phyloP scores from a whole-genome alignment of 176 grass and related monocot genomes.

The Paspalum notatum region DNA sequence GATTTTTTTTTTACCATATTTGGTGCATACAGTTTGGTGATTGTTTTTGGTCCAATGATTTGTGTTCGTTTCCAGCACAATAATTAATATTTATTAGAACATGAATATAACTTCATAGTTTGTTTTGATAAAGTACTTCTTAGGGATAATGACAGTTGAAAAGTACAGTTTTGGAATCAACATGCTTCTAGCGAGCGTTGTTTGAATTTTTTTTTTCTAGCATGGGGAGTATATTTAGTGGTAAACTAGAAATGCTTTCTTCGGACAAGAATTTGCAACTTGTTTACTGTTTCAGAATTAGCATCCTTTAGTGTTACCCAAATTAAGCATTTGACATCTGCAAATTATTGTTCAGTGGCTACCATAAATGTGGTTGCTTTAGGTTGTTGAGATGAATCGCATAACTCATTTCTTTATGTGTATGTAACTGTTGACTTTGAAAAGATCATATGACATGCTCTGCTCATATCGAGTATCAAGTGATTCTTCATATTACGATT shows the following conservation, averaged over 20 bases:
- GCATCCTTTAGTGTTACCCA: not conserved
- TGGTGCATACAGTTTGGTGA: conserved; percentile 9
- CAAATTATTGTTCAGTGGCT: not conserved
- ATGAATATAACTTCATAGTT: conserved; percentile 2
- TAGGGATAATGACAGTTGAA: too few relatives aligned
- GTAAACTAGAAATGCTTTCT: conserved; percentile 8
- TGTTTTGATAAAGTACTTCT: too few relatives aligned
- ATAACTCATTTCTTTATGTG: not conserved
- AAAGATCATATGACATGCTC: not conserved
- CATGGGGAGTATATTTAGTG: conserved; percentile 10
- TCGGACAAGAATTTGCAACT: conserved; percentile 5
- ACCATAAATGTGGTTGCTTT: not conserved
- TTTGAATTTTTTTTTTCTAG: not conserved
- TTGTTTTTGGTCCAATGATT: not conserved
- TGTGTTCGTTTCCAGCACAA: not conserved
- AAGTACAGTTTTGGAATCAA: conserved; percentile 1
- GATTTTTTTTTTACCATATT: conserved; percentile 8
- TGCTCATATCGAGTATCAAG: not conserved
- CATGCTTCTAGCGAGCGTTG: not conserved
- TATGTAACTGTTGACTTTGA: not conserved
- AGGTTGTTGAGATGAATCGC: not conserved
- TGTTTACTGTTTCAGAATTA: not conserved
- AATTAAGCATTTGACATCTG: not conserved
- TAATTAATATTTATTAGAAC: conserved; percentile 8
- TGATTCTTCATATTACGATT: not conserved